phyloP scores from a whole-genome alignment of 2,329 filamentous ascomycete species.

The Dothistroma septosporum region DNA sequence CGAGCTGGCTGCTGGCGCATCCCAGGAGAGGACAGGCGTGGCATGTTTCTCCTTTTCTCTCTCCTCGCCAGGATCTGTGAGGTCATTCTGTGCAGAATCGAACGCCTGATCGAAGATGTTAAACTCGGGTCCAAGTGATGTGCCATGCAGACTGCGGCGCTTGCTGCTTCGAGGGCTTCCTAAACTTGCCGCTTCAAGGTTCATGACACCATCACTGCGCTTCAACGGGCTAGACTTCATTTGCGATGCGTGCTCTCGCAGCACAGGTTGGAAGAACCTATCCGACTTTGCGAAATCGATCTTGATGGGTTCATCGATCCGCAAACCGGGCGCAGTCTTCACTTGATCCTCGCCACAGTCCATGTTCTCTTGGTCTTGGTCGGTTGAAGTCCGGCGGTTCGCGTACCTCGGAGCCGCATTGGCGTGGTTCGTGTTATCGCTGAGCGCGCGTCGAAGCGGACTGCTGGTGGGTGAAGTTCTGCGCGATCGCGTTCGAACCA shows the following conservation, averaged over 20 bases:
- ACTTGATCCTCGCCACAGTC: conserved; percentile 26
- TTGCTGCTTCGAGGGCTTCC: conserved; percentile 83
- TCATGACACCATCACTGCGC: conserved; percentile 85
- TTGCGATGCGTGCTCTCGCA: conserved; percentile 48
- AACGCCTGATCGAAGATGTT: conserved; percentile 69
- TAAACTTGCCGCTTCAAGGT: conserved; percentile 70
- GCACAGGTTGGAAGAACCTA: conserved; percentile 40
- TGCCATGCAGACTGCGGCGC: conserved; percentile 77
- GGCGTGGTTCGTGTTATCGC: conserved; percentile 64
- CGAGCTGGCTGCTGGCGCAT: conserved; percentile 30
- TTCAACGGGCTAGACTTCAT: conserved; percentile 79
- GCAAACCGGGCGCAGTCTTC: conserved; percentile 20
- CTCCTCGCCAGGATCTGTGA: conserved; percentile 20
- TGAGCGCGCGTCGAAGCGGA: conserved; percentile 73
- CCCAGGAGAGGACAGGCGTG: conserved; percentile 37
- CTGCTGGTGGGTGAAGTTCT: conserved; percentile 70
- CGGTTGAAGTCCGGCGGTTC: conserved; percentile 45
- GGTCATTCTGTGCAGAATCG: conserved; percentile 28
- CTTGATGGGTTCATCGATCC: conserved; percentile 44
- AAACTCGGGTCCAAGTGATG: conserved; percentile 59
- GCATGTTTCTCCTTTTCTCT: conserved; percentile 32
- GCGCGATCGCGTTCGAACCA: conserved; percentile 49
- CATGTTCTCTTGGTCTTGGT: conserved; percentile 42
- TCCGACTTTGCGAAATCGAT: conserved; percentile 48
- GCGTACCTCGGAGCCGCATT: conserved; percentile 58